Conservation (phyloP, 2,329 filamentous ascomycete species). For the Pseudogymnoascus sp. region DNA sequence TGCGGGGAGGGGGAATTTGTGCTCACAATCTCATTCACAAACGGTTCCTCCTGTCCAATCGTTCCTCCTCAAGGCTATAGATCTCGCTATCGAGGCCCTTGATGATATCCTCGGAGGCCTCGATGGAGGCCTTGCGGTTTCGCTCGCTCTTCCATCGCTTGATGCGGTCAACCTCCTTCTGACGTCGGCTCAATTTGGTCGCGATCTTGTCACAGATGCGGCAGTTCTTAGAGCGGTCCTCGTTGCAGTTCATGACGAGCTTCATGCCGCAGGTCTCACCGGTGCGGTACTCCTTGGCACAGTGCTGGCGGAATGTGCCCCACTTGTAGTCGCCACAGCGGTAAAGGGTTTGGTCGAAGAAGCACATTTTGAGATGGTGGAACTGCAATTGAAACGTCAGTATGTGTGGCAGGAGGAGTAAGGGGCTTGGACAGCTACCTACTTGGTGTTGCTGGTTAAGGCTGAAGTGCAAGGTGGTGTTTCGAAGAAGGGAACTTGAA, state of each 20-base stretch:
- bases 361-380: slow-evolving; percentile 63
- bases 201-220: slow-evolving; percentile 83
- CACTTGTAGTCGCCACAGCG: slow-evolving; percentile 87
- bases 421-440: slow-evolving; percentile 16
- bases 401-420: slow-evolving; percentile 13
- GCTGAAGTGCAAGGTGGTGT: slow-evolving; percentile 10
- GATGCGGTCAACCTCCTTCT: slow-evolving; percentile 67
- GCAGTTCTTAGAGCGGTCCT: slow-evolving; percentile 54
- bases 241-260: slow-evolving; percentile 68
- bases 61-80: slow-evolving; percentile 34
- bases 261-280: slow-evolving; percentile 95
- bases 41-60: slow-evolving; percentile 25
- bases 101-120: slow-evolving; percentile 63
- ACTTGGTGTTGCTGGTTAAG: slow-evolving; percentile 13
- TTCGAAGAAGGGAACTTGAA: slow-evolving; percentile 13
- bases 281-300: slow-evolving; percentile 88
- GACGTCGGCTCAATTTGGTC: slow-evolving; percentile 68
- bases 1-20: not conserved
- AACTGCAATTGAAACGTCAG: not conserved
- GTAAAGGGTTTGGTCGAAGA: slow-evolving; percentile 86
- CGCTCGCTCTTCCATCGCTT: slow-evolving; percentile 61
- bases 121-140: slow-evolving; percentile 58
- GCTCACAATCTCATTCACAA: not conserved
- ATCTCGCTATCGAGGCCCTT: slow-evolving; percentile 54
- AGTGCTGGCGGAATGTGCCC: slow-evolving; percentile 87